A percentile compares a stretch with the other conserved stretches of the same genome.
phyloP scores from a whole-genome alignment of 2,329 filamentous ascomycete species.

The Exserohilum turcica region DNA sequence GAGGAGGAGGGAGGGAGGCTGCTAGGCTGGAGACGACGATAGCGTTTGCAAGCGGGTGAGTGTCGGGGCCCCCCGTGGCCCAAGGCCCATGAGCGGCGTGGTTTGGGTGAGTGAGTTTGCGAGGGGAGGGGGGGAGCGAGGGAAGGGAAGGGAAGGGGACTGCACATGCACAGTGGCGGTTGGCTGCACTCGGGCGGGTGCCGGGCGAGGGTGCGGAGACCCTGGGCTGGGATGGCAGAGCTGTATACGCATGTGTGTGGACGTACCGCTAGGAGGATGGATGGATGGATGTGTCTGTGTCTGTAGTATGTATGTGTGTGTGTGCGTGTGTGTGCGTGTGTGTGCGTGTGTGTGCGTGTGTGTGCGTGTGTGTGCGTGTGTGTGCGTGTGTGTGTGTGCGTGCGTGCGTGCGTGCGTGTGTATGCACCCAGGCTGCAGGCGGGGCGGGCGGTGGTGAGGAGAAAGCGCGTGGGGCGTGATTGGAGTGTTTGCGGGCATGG shows the following conservation, averaged over 20 bases:
- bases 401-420: no score
- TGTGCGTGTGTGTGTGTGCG: no score
- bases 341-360: not conserved
- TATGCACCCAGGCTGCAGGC: no score
- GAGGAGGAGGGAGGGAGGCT: not conserved
- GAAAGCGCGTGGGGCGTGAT: conserved; percentile 18
- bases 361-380: no score
- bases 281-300: no score
- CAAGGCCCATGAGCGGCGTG: not conserved
- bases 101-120: not conserved
- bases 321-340: not conserved
- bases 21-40: conserved; percentile 14
- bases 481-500: conserved; percentile 12
- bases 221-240: not conserved
- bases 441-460: conserved; percentile 8
- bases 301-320: no score
- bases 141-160: not conserved
- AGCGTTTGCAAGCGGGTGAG: conserved; percentile 36
- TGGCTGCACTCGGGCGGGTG: no score
- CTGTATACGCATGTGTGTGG: no score
- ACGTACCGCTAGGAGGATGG: no score
- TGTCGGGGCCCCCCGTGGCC: conserved; percentile 11
- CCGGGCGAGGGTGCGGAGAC: not conserved
- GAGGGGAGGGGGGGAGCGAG: no score
- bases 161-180: no score